phyloP scores from a whole-genome alignment of 2,329 filamentous ascomycete species.

The Fusarium albosuccineum region DNA sequence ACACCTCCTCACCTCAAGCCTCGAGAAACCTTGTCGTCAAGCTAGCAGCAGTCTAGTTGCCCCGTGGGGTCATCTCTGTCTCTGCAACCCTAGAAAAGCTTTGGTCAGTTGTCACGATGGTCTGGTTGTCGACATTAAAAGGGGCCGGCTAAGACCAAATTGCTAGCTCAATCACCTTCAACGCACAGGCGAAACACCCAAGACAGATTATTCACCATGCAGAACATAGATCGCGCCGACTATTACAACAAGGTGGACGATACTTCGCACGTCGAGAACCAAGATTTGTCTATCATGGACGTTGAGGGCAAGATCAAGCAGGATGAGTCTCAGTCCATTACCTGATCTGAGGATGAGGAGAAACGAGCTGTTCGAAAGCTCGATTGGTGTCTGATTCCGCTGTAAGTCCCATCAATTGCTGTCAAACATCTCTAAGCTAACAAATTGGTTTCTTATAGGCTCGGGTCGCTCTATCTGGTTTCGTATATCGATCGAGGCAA shows the following conservation, averaged over 20 bases:
- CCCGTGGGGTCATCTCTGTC: background rate
- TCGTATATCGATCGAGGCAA: conserved; percentile 23
- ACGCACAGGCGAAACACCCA: background rate
- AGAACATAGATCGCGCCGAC: background rate
- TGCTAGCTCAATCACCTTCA: background rate
- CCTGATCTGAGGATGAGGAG: background rate
- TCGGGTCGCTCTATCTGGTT: conserved; percentile 16
- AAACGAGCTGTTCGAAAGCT: background rate
- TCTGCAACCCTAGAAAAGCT: background rate
- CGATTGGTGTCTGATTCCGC: background rate
- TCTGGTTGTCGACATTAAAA: background rate
- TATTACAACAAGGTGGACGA: background rate
- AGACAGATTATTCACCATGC: background rate
- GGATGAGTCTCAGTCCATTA: background rate
- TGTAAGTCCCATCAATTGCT: too few species aligned
- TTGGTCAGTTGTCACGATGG: background rate
- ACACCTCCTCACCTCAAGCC: background rate
- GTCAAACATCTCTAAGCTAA: too few species aligned
- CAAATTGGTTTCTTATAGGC: too few species aligned
- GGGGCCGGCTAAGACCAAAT: too few species aligned
- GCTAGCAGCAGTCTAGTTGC: background rate
- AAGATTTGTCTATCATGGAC: background rate
- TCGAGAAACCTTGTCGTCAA: background rate
- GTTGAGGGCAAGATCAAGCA: background rate
- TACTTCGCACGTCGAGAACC: conserved; percentile 5